These are phyloP conservation scores for Talaromyces sp. DNA, from an alignment of 2,329 filamentous ascomycete species.

Conservation along the genomic window DNA sequence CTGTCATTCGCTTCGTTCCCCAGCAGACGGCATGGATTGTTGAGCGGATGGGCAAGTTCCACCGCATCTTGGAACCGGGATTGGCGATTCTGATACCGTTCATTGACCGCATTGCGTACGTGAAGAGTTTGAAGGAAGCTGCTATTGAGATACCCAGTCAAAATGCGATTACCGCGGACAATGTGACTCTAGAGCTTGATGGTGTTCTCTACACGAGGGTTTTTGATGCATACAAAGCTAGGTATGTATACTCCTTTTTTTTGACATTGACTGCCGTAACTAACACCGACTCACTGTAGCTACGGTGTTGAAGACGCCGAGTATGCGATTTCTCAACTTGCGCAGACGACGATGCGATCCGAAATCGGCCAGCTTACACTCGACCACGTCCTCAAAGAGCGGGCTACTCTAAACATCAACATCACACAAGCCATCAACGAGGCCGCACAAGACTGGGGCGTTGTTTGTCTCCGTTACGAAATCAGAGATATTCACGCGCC, in stretches of 20 bases:
- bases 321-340: conserved; percentile 96
- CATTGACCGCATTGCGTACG: conserved; percentile 93
- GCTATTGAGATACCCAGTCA: conserved; percentile 97
- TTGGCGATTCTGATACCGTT: conserved; percentile 86
- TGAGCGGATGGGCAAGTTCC: conserved; percentile 98
- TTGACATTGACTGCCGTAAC: conserved; percentile 6
- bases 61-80: conserved; percentile 87
- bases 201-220: conserved; percentile 94
- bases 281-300: conserved; percentile 48
- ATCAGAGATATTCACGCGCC: conserved; percentile 98
- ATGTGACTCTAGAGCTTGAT: conserved; percentile 93
- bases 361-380: conserved; percentile 96
- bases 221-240: conserved; percentile 97
- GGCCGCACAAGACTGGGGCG: conserved; percentile 93
- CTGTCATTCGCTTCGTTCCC: conserved; percentile 93
- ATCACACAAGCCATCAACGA: conserved; percentile 99
- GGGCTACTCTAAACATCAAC: conserved; percentile 91
- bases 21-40: conserved; percentile 99
- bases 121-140: conserved; percentile 93
- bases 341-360: conserved; percentile 97
- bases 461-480: conserved; percentile 94
- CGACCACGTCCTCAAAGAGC: conserved; percentile 97
- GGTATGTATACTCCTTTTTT: conserved; percentile 52
- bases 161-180: conserved; percentile 97
- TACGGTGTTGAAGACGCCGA: conserved; percentile 98